Conservation (phyloP, 768 basidiomycete genomes). For the Lactifluus pinguis region DNA sequence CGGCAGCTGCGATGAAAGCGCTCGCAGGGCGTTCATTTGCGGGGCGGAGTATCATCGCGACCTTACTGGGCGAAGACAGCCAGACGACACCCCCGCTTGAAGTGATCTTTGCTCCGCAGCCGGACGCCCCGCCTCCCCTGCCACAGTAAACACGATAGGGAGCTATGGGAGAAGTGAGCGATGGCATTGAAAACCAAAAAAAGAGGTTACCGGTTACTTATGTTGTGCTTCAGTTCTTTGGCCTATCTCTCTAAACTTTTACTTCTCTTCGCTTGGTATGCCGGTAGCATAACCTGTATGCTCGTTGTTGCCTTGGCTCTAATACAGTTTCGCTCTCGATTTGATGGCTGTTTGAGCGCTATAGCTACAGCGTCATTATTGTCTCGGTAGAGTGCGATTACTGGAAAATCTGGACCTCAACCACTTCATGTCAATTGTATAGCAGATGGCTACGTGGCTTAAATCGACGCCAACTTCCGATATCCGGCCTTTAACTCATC, state of each 20-base stretch:
- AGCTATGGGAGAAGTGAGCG: neutral
- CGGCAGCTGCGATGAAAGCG: slow-evolving; percentile 66
- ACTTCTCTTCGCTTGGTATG: neutral
- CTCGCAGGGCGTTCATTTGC: slow-evolving; percentile 87
- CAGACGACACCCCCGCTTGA: slow-evolving; percentile 76
- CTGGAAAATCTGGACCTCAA: too few relatives aligned
- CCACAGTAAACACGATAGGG: slow-evolving; percentile 30
- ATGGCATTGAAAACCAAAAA: neutral
- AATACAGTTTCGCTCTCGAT: neutral
- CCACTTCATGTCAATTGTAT: too few relatives aligned
- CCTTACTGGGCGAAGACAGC: slow-evolving; percentile 73
- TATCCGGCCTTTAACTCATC: too few relatives aligned
- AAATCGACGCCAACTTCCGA: too few relatives aligned
- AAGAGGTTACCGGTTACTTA: neutral
- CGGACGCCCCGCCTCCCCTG: slow-evolving; percentile 72
- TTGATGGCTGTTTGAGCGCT: too few relatives aligned
- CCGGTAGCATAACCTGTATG: neutral
- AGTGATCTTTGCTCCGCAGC: slow-evolving; percentile 77
- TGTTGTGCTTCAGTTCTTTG: slow-evolving; percentile 3
- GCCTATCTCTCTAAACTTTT: neutral
- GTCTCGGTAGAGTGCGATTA: too few relatives aligned
- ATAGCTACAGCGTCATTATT: too few relatives aligned
- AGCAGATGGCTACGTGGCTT: too few relatives aligned
- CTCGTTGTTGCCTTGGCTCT: neutral
- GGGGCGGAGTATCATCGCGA: slow-evolving; percentile 81